Percentiles rank a stretch among this genome's conserved stretches.
Conservation (phyloP, 805 yeast genomes). For the Ogataea corticis region DNA sequence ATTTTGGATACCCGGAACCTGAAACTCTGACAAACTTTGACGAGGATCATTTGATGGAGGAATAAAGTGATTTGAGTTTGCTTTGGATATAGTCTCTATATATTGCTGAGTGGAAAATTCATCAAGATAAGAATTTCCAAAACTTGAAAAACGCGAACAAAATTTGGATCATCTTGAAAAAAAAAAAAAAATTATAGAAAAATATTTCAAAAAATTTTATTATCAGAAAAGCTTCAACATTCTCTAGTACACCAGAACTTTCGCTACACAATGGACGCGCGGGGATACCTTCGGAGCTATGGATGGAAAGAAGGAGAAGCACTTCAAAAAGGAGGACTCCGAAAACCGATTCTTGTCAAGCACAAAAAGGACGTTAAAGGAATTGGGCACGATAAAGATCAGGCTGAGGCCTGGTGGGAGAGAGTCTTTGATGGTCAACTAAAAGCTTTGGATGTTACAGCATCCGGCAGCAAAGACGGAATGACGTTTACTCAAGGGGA, state of each 20-base stretch:
- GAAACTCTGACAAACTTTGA: slow-evolving; percentile 11
- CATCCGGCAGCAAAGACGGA: slow-evolving; percentile 7
- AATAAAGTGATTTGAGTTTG: neutral
- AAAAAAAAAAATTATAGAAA: slow-evolving; percentile 3
- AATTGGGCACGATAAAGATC: slow-evolving; percentile 74
- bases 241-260: neutral
- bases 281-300: slow-evolving; percentile 65
- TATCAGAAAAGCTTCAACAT: neutral
- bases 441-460: slow-evolving; percentile 57
- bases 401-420: slow-evolving; percentile 97
- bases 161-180: neutral
- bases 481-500: slow-evolving; percentile 41
- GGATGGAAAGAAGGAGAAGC: slow-evolving; percentile 97
- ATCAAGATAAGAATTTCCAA: neutral
- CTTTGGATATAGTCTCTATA: neutral
- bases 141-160: slow-evolving; percentile 6
- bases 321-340: slow-evolving; percentile 72
- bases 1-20: slow-evolving; percentile 52
- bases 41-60: slow-evolving; percentile 18
- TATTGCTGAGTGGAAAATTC: neutral
- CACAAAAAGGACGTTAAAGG: slow-evolving; percentile 93
- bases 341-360: slow-evolving; percentile 82
- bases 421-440: slow-evolving; percentile 90
- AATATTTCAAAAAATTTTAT: neutral
- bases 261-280: slow-evolving; percentile 65